Percentiles rank a stretch among this genome's conserved stretches.
Evolutionary conservation across 352 stramenopile genomes (phyloP).

Genomic region (Phytophthora pluvialis): DNA sequence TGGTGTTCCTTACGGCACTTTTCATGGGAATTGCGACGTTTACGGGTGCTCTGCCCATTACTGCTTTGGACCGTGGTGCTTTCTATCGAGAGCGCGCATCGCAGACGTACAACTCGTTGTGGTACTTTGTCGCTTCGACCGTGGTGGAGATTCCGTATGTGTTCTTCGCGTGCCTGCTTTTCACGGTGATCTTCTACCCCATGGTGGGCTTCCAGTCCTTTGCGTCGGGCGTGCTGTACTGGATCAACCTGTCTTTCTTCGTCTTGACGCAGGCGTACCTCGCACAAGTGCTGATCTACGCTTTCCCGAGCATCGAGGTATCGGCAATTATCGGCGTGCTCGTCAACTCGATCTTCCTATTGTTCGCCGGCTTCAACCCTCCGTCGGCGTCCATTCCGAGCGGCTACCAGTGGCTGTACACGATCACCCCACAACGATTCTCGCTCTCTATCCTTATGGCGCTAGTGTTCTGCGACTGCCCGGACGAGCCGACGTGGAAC

Average conservation of each 20-base stretch:
- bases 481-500: conserved; percentile 33
- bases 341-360: conserved; percentile 45
- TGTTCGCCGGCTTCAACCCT: conserved; percentile 51
- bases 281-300: conserved; percentile 46
- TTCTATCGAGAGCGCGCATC: conserved; percentile 76
- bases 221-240: conserved; percentile 42
- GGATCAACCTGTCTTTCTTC: conserved; percentile 42
- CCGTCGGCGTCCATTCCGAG: conserved; percentile 39
- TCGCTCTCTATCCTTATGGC: conserved; percentile 36
- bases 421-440: conserved; percentile 46
- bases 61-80: conserved; percentile 78
- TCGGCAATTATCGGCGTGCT: conserved; percentile 46
- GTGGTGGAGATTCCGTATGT: conserved; percentile 80
- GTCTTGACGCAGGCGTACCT: conserved; percentile 49
- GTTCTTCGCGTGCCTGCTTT: conserved; percentile 43
- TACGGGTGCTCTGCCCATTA: conserved; percentile 75
- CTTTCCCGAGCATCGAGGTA: conserved; percentile 43
- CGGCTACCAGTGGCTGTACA: conserved; percentile 52
- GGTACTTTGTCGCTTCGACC: conserved; percentile 78
- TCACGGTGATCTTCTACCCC: conserved; percentile 55
- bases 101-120: conserved; percentile 80
- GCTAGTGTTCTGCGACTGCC: conserved; percentile 40
- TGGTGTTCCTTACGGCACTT: conserved; percentile 81
- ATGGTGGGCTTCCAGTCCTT: conserved; percentile 53
- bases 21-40: conserved; percentile 84